phyloP scores from a whole-genome alignment of 768 basidiomycete genomes.

The Strobilomyces confusus region DNA sequence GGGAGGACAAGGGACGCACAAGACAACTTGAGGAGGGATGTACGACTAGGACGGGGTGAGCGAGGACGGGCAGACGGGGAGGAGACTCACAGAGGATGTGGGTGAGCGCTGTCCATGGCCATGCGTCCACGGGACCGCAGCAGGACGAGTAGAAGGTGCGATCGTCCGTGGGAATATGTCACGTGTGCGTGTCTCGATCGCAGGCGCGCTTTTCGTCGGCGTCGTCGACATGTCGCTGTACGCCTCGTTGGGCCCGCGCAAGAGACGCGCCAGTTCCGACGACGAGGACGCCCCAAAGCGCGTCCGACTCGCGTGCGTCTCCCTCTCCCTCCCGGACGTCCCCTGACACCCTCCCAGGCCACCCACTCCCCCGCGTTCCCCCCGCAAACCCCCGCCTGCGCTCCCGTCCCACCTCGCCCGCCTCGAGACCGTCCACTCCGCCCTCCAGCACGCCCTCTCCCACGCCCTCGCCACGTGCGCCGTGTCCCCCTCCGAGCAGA shows the following conservation, averaged over 20 bases:
- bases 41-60: constrained; percentile 4
- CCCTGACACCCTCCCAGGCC: constrained; percentile 38
- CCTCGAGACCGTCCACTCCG: constrained; percentile 59
- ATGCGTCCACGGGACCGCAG: neutral
- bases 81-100: constrained; percentile 15
- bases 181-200: constrained; percentile 24
- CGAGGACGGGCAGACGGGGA: accelerated
- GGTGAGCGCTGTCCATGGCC: neutral
- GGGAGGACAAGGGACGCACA: constrained; percentile 2
- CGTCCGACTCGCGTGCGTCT: constrained; percentile 48
- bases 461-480: constrained; percentile 83
- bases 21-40: neutral
- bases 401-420: constrained; percentile 60
- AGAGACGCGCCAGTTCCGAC: constrained; percentile 57
- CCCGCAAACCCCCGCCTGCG: constrained; percentile 14
- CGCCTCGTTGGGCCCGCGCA: constrained; percentile 52
- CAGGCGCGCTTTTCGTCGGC: neutral
- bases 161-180: constrained; percentile 19
- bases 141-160: no score
- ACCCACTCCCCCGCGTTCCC: constrained; percentile 55
- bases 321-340: neutral
- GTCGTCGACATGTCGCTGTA: constrained; percentile 11
- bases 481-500: constrained; percentile 71
- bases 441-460: constrained; percentile 77
- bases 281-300: constrained; percentile 66